Evolutionary conservation across 306 rosid species (phyloP).

Genomic region (Amphicarpaea edgeworthii): DNA sequence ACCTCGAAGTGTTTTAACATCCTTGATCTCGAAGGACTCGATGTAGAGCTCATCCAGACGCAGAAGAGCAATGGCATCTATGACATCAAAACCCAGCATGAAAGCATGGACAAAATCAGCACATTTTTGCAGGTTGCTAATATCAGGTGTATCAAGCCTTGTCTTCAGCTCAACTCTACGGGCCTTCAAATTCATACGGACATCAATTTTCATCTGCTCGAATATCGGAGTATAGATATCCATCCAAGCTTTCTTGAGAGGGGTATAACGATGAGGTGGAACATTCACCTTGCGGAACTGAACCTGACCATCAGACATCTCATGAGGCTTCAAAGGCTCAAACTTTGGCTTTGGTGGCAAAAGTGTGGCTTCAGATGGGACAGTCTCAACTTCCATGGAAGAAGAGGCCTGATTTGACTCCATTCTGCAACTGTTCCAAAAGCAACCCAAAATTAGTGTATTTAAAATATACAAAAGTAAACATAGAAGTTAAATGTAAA

Average conservation of each 20-base stretch:
- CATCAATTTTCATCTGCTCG: slow-evolving; percentile 86
- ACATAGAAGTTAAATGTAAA: not conserved
- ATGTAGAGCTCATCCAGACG: slow-evolving; percentile 88
- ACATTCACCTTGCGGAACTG: slow-evolving; percentile 84
- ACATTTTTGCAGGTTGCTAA: slow-evolving; percentile 81
- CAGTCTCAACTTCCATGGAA: slow-evolving; percentile 68
- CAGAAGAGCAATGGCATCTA: slow-evolving; percentile 81
- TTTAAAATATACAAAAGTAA: not conserved
- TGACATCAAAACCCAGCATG: slow-evolving; percentile 87
- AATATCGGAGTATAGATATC: slow-evolving; percentile 77
- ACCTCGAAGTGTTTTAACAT: slow-evolving; percentile 81
- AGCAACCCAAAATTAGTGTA: slow-evolving; percentile 7
- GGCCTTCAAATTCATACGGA: slow-evolving; percentile 90
- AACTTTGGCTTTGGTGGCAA: slow-evolving; percentile 79
- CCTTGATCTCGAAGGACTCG: slow-evolving; percentile 92
- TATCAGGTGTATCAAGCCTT: slow-evolving; percentile 79
- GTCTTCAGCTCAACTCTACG: slow-evolving; percentile 86
- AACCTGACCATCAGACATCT: slow-evolving; percentile 83
- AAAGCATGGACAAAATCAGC: slow-evolving; percentile 95
- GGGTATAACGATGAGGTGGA: slow-evolving; percentile 81
- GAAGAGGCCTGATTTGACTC: slow-evolving; percentile 57
- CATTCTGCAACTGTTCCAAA: slow-evolving; percentile 52
- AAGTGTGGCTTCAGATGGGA: slow-evolving; percentile 43
- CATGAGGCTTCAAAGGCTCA: slow-evolving; percentile 83
- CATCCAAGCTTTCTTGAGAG: slow-evolving; percentile 92